Percentiles rank a stretch among this genome's conserved stretches.
Conservation (phyloP, 345 rosid species). For the Hibiscus syriacus region DNA sequence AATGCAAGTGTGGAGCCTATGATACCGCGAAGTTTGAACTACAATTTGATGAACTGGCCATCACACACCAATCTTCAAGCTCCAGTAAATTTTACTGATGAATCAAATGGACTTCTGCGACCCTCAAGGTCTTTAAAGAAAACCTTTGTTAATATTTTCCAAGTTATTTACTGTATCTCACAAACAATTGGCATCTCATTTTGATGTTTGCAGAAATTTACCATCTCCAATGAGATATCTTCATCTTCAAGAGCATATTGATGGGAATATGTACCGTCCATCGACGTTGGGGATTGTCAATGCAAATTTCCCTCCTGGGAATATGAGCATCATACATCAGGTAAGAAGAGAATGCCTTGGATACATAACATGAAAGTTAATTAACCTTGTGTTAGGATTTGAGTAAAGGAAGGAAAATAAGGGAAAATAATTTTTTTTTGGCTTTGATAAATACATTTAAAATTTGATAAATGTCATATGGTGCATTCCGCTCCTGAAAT, state of each 20-base stretch:
- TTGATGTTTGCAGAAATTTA: constrained; percentile 5
- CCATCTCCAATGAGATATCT: background rate
- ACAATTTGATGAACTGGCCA: background rate
- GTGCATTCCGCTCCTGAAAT: too few species aligned
- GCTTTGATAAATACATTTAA: too few species aligned
- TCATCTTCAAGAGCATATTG: background rate
- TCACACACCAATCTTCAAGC: background rate
- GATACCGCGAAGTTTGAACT: background rate
- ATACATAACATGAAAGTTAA: too few species aligned
- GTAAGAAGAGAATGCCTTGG: background rate
- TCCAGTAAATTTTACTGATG: background rate
- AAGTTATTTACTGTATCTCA: too few species aligned
- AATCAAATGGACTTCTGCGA: background rate
- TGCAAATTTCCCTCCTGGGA: background rate
- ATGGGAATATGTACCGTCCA: background rate
- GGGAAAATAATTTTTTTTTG: too few species aligned
- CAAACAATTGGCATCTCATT: too few species aligned
- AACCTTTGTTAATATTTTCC: background rate
- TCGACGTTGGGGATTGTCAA: too few species aligned
- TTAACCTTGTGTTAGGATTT: too few species aligned
- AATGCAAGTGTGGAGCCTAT: too few species aligned
- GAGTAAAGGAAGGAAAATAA: too few species aligned
- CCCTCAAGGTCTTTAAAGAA: background rate
- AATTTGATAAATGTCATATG: too few species aligned
- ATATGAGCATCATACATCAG: constrained; percentile 5